A percentile compares a stretch with the other conserved stretches of the same genome.
Evolutionary conservation across 345 rosid genomes (phyloP).

Genomic region (Bretschneidera sinensis): DNA sequence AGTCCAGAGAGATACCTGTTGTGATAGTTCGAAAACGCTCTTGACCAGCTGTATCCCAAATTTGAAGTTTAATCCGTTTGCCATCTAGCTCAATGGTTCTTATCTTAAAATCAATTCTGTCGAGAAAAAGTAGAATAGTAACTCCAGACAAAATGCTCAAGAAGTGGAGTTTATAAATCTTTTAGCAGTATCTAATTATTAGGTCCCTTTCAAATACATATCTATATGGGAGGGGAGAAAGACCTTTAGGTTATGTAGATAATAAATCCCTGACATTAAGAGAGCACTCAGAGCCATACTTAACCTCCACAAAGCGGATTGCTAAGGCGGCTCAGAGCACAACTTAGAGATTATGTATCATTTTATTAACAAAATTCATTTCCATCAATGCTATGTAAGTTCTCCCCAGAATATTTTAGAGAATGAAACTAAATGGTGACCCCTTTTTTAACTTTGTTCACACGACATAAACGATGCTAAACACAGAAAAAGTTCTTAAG

Average conservation of each 20-base stretch:
- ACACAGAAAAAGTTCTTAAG: no score
- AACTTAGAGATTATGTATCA: no score
- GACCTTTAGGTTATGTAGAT: not conserved
- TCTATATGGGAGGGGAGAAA: not conserved
- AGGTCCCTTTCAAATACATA: not conserved
- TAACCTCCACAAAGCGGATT: not conserved
- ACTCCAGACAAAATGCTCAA: constrained; percentile 1
- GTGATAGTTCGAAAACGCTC: constrained; percentile 83
- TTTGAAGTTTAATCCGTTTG: constrained; percentile 83
- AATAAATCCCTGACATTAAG: not conserved
- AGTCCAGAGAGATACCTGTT: constrained; percentile 44
- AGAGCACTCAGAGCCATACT: not conserved
- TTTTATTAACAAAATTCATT: no score
- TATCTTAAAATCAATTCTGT: constrained; percentile 92
- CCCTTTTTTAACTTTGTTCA: no score
- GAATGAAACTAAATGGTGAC: not conserved
- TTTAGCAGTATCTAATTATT: not conserved
- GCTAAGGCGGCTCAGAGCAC: not conserved
- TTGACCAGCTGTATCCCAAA: constrained; percentile 93
- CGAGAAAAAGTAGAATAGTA: constrained; percentile 2
- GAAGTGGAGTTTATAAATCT: not conserved
- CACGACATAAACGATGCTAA: constrained; percentile 7
- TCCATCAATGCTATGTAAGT: not conserved
- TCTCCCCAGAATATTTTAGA: not conserved
- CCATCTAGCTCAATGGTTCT: constrained; percentile 96